Percentiles rank a stretch among this genome's conserved stretches.
These are phyloP conservation scores for Yamadazyma pseudoaaseri DNA, from an alignment of 1,139 yeast species.

Conservation along the genomic window DNA sequence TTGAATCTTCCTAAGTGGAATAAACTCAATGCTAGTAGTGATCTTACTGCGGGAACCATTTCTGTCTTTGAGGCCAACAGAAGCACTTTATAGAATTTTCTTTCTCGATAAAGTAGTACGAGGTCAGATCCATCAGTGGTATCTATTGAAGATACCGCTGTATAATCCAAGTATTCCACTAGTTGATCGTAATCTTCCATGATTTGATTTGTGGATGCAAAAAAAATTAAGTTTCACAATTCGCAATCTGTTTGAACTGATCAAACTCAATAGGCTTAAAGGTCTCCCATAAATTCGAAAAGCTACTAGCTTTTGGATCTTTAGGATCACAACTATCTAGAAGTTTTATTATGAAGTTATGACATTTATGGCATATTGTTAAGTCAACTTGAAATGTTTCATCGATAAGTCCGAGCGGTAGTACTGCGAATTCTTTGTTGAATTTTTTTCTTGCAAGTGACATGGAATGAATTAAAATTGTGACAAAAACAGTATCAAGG, in stretches of 20 bases:
- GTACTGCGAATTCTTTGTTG: conserved; percentile 12
- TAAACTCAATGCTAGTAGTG: conserved; percentile 21
- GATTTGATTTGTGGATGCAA: conserved; percentile 6
- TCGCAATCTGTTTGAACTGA: conserved; percentile 2
- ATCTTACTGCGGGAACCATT: conserved; percentile 8
- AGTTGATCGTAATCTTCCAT: conserved; percentile 8
- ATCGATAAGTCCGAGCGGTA: conserved; percentile 26
- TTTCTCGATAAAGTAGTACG: conserved; percentile 10
- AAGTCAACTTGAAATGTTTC: conserved; percentile 19
- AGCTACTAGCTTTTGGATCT: conserved; percentile 25
- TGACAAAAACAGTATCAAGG: conserved; percentile 32
- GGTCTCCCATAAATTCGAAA: not conserved
- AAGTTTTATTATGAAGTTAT: conserved; percentile 29
- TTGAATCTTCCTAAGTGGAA: conserved; percentile 25
- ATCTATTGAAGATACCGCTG: conserved; percentile 1
- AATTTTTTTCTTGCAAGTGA: conserved; percentile 29
- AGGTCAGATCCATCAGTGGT: not conserved
- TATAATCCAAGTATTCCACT: conserved; percentile 6
- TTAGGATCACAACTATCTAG: conserved; percentile 24
- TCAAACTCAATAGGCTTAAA: conserved; percentile 1
- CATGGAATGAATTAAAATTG: conserved; percentile 29
- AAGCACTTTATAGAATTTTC: conserved; percentile 16
- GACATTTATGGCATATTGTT: conserved; percentile 30
- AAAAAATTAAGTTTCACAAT: not conserved
- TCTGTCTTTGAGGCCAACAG: conserved; percentile 12